Base-by-base conservation (phyloP, 257 asterid genomes). In the Solanum sitiens region DNA sequence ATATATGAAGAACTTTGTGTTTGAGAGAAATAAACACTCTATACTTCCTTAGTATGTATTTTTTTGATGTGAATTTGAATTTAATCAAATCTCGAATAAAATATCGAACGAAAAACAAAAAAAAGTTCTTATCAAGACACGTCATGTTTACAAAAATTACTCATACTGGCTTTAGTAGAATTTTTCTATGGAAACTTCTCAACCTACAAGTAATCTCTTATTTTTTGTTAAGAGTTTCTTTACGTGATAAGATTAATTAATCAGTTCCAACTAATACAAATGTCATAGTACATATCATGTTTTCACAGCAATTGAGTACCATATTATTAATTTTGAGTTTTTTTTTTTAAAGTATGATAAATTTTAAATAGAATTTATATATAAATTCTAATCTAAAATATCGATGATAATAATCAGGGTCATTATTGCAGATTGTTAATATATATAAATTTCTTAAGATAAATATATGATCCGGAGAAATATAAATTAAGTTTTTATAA, bases 11-110 rank as follows among this genome's bases (percentile, higher is more conserved):
- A 9, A 21, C 8, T 16, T 18, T 53, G 0, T 50, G 8, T 50
- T 50, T 14, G 59, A 3, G 9, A 53, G 63, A 53, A 18, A 15
- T 2, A 6, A 15, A 53, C 63, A 53, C n/a, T 18, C n/a, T 6
- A 1, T 4, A 1, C 0, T 0, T 53, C 9, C 10, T 53, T 0
- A 7, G 3, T 18, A 16, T 16, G 11, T 6, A 53, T 6, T 0
- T 6, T 27, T 70, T 14, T 14, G 0, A 68, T 1, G 2, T 14
- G 0, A 32, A 70, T 70, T 15, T 3, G 7, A 32, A 70, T 32
- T 15, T 70, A 32, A 7, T 70, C 1, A 1, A 15, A 30, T 1
- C 0, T 30, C 2, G n/a, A 32, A 32, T 70, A 32, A 16, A 2
- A 14, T 4, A 32, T 32, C 1, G 2, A 10, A 61, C 2, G 13